These are phyloP conservation scores for Metschnikowia arizonensis DNA, from an alignment of 805 yeast species.

Conservation along the genomic window DNA sequence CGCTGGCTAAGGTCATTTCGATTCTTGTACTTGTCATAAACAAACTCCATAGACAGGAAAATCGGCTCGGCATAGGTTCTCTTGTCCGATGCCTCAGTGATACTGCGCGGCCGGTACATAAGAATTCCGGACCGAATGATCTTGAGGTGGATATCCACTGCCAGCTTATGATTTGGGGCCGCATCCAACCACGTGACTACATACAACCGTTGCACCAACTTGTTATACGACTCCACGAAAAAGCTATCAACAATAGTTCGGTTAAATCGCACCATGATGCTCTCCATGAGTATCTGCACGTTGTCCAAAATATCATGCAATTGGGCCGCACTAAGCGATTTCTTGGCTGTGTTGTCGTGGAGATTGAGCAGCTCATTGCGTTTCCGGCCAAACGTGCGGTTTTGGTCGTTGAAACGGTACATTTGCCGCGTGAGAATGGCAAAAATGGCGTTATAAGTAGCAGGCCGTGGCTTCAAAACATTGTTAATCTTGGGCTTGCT, in stretches of 20 bases:
- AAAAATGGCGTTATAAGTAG: constrained; percentile 29
- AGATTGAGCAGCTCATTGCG: constrained; percentile 13
- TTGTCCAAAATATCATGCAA: constrained; percentile 21
- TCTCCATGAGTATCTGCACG: constrained; percentile 23
- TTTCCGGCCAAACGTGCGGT: constrained; percentile 19
- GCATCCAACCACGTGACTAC: constrained; percentile 26
- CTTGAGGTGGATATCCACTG: constrained; percentile 22
- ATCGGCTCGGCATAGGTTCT: constrained; percentile 18
- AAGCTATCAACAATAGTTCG: constrained; percentile 10
- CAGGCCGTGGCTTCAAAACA: constrained; percentile 23
- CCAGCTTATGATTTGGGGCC: constrained; percentile 13
- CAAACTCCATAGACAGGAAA: constrained; percentile 22
- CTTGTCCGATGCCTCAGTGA: constrained; percentile 20
- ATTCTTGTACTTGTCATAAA: constrained; percentile 21
- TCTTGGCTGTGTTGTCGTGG: constrained; percentile 25
- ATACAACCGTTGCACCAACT: constrained; percentile 24
- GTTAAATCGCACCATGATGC: constrained; percentile 19
- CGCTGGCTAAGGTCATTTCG: constrained; percentile 11
- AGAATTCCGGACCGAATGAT: constrained; percentile 28
- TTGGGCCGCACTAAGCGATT: constrained; percentile 25
- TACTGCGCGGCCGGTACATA: constrained; percentile 25
- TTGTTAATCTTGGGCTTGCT: constrained; percentile 15
- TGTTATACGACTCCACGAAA: constrained; percentile 24
- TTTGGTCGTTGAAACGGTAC: constrained; percentile 27
- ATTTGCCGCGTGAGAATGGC: constrained; percentile 28